Evolutionary conservation across 1,284 basidiomycete genomes (phyloP), one percentile per base, ranked within the genome.

Genomic region (Pascua sp.): DNA sequence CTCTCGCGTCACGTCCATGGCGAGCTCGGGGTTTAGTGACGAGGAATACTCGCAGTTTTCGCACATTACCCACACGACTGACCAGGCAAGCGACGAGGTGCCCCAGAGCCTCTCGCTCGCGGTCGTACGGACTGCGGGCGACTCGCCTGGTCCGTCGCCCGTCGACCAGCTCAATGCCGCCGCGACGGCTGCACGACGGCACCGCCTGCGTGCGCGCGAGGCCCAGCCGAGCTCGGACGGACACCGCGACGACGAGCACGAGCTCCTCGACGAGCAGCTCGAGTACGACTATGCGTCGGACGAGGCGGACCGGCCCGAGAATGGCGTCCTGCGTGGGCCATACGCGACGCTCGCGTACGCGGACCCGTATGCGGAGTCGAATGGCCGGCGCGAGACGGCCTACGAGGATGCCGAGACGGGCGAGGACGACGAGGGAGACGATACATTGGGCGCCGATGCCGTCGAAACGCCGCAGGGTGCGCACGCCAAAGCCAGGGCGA

Each of bases 151-250:
- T 1, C 5, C 43, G 10, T 54, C 52, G 17, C 53, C 57, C 11
- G 57, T 59, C 8, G 42, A 49, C 11, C 57, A 59, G 47, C 57
- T 59, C 11, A 49, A 41, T 11, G 24, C 42, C 2, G 53, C 57
- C 2, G 57, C 57, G 10, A 59, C 37, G 8, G 53, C 53, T 0
- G 57, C 53, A 10, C 49, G 53, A 7, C 15, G 11, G 37, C 48
- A 58, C 52, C 44, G 56, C 5, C 38, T 40, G 47, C 47, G 17
- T 11, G 38, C 47, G n/a, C 38, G 38, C 17, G 47, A 39, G 5
- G 36, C n/a, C 5, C n/a, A 36, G 7, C 47, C 17, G 37, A 39
- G 47, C 47, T n/a, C 38, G 15, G 47, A 37, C 8, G 37, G 3
- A 5, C 13, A 17, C 11, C 5, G 16, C 11, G 48, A 41, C 16